Evolutionary conservation across 1,139 yeast genomes (phyloP), one percentile per base, ranked within the genome.

Genomic region (Petasospora fabianii): DNA sequence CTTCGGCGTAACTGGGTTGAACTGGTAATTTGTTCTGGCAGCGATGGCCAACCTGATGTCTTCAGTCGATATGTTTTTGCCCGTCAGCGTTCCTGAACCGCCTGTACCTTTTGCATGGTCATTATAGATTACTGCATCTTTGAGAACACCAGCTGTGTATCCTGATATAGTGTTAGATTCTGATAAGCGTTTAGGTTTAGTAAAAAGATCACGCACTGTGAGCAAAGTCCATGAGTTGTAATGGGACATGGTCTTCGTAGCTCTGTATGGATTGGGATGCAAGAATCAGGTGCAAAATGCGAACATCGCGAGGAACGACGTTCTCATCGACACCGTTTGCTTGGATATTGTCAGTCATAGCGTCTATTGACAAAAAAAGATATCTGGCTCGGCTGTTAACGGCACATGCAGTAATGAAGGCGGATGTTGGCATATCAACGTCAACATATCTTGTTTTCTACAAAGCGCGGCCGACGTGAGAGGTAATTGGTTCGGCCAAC

Each of bases 141-240:
- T 85, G 44, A 92, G 66, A 8, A 92, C 84, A 5, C 90, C 82
- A 27, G 82, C 74, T 11, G 98, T 87, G 66, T 92, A 92, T 51
- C 94, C 71, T 61, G 32, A n/a, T 3, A 17, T 12, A 17, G 5
- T 17, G 35, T 26, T 32, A 32, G 37, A 5, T 6, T n/a, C 11
- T n/a, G 6, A 5, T 22, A 18, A 8, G n/a, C 27, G 5, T 5
- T 9, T 20, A n/a, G n/a, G 12, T 9, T 9, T 4, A 16, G 6
- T 5, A 13, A 15, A n/a, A 15, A 18, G 10, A 10, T 3, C 5
- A 65, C 69, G 51, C 50, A 65, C 77, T 62, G 61, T 86, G 86
- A 12, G 97, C 97, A 68, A 92, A 92, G 61, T 92, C 97, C 95
- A 92, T 86, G 48, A 92, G 69, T 60, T 90, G 97, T 29, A 92